These are phyloP conservation scores for Paramecium bursaria DNA, from an alignment of 73 alveolate genomes.

Conservation along the genomic window DNA sequence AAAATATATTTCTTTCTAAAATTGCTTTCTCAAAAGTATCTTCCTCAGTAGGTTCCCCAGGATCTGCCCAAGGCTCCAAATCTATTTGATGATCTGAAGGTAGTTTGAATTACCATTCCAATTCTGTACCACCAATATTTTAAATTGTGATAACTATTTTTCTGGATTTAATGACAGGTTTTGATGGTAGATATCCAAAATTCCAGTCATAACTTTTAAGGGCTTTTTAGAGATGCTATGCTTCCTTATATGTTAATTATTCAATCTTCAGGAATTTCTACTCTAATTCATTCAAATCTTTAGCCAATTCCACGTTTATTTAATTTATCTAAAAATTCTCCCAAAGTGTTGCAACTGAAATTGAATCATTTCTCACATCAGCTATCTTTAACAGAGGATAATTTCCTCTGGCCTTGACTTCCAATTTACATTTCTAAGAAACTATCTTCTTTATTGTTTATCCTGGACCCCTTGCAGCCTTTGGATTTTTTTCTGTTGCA, in stretches of 20 bases:
- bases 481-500: conserved; percentile 91
- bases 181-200: conserved; percentile 89
- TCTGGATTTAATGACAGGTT: conserved; percentile 84
- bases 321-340: conserved; percentile 90
- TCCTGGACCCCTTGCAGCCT: conserved; percentile 78
- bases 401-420: conserved; percentile 95
- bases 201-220: conserved; percentile 88
- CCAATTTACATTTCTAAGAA: conserved; percentile 77
- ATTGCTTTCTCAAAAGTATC: conserved; percentile 97
- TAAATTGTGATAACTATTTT: conserved; percentile 90
- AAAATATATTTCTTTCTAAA: conserved; percentile 89
- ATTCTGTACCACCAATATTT: conserved; percentile 98
- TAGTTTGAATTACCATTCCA: conserved; percentile 94
- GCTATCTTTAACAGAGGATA: conserved; percentile 96
- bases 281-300: conserved; percentile 92
- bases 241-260: conserved; percentile 61
- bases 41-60: conserved; percentile 98
- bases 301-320: conserved; percentile 90
- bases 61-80: conserved; percentile 99
- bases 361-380: conserved; percentile 93
- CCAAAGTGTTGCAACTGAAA: conserved; percentile 95
- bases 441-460: conserved; percentile 78
- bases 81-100: conserved; percentile 94
- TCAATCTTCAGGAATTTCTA: conserved; percentile 84
- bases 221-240: conserved; percentile 67